Percentiles rank a stretch among this genome's conserved stretches.
These are phyloP conservation scores for Aureobasidium sp. DNA, from an alignment of 2,329 filamentous ascomycete genomes.

Conservation along the genomic window DNA sequence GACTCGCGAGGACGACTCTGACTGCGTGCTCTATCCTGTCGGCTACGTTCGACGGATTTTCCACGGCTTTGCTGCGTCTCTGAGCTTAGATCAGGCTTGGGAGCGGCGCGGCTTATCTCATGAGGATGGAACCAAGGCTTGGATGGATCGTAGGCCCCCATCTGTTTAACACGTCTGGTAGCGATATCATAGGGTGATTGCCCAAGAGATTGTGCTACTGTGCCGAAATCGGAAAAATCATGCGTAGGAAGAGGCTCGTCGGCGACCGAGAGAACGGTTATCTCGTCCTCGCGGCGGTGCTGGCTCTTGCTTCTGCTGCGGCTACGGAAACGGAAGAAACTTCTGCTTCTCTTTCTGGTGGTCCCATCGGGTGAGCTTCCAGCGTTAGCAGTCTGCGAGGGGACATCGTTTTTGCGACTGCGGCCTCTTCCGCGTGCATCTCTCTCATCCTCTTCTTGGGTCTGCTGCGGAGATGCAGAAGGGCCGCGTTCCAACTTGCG, in stretches of 20 bases:
- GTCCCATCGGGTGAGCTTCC: neutral
- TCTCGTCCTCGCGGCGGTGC: neutral
- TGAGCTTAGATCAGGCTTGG: constrained; percentile 1
- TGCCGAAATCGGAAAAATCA: constrained; percentile 29
- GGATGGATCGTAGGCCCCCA: constrained; percentile 8
- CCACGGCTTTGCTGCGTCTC: constrained; percentile 2
- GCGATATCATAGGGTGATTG: constrained; percentile 36
- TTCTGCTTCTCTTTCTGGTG: constrained; percentile 15
- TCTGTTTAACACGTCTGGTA: constrained; percentile 16
- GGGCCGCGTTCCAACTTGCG: neutral
- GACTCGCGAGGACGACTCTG: constrained; percentile 1
- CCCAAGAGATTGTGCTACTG: constrained; percentile 33
- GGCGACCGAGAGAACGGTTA: constrained; percentile 11
- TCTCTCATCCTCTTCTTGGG: neutral
- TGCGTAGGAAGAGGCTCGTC: constrained; percentile 16
- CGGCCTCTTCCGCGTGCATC: constrained; percentile 8
- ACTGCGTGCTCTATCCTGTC: neutral
- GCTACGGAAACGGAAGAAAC: constrained; percentile 15
- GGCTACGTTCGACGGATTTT: neutral
- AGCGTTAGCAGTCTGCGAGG: neutral
- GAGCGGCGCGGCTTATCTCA: constrained; percentile 7
- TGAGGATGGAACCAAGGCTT: constrained; percentile 9
- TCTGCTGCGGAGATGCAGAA: constrained; percentile 1
- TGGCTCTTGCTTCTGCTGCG: constrained; percentile 19
- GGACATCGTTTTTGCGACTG: neutral